These are phyloP conservation scores for Camelina neglecta DNA, from an alignment of 345 rosid genomes.

Conservation along the genomic window DNA sequence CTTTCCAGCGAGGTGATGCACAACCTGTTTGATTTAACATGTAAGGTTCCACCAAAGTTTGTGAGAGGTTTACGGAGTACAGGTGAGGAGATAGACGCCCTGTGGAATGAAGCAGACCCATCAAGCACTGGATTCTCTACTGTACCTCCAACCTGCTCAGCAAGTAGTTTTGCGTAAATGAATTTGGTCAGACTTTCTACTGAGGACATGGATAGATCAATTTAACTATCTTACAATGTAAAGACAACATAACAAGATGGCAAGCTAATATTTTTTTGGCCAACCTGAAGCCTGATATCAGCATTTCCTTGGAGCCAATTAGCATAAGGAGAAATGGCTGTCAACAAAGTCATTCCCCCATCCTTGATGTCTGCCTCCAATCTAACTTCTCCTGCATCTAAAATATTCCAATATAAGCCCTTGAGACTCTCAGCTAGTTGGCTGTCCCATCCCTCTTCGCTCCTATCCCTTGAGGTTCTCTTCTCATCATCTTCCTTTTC, in stretches of 20 bases:
- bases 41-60: slow-evolving; percentile 84
- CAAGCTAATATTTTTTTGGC: slow-evolving; percentile 9
- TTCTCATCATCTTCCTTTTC: slow-evolving; percentile 70
- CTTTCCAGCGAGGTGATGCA: slow-evolving; percentile 83
- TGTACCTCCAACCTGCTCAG: slow-evolving; percentile 87
- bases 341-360: slow-evolving; percentile 96
- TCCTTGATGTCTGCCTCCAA: slow-evolving; percentile 95
- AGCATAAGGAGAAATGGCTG: slow-evolving; percentile 90
- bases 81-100: slow-evolving; percentile 91
- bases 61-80: slow-evolving; percentile 88
- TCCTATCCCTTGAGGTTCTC: slow-evolving; percentile 67
- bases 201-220: slow-evolving; percentile 3
- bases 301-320: slow-evolving; percentile 96
- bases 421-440: slow-evolving; percentile 89
- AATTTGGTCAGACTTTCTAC: background rate
- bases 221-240: background rate
- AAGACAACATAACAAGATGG: background rate
- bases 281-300: slow-evolving; percentile 88
- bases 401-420: slow-evolving; percentile 86
- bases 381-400: slow-evolving; percentile 95
- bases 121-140: slow-evolving; percentile 91
- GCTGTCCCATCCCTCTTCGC: slow-evolving; percentile 87
- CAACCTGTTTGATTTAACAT: slow-evolving; percentile 86
- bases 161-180: slow-evolving; percentile 21
- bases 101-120: slow-evolving; percentile 89